Percentiles rank a stretch among this genome's conserved stretches.
phyloP scores from a whole-genome alignment of 2,329 filamentous ascomycete species.

The Penicillium polonicum region DNA sequence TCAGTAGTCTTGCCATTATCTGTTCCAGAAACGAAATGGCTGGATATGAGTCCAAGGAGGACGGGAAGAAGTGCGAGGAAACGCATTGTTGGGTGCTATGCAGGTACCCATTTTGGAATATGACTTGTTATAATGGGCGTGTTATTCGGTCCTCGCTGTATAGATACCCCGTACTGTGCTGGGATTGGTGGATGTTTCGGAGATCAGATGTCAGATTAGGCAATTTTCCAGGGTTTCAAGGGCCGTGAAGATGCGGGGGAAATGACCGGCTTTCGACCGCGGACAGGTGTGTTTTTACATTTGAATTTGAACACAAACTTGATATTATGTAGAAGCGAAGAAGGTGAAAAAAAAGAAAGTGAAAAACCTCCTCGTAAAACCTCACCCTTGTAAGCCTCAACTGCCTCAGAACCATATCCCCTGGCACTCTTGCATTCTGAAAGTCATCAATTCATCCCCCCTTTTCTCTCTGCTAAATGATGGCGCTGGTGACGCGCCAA shows the following conservation, averaged over 20 bases:
- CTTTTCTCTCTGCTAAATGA: too few relatives aligned
- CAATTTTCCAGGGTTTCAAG: conserved; percentile 15
- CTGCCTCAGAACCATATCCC: too few relatives aligned
- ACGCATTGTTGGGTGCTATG: conserved; percentile 16
- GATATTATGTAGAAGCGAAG: too few relatives aligned
- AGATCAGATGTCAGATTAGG: conserved; percentile 15
- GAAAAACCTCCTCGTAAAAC: too few relatives aligned
- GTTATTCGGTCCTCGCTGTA: conserved; percentile 25
- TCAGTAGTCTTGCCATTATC: conserved; percentile 45
- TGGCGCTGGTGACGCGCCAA: too few relatives aligned
- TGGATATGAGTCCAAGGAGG: conserved; percentile 12
- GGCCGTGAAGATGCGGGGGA: conserved; percentile 13
- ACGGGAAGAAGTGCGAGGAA: conserved; percentile 18
- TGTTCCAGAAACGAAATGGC: conserved; percentile 25
- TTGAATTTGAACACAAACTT: neutral
- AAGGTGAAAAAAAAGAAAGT: too few relatives aligned
- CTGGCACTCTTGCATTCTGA: too few relatives aligned
- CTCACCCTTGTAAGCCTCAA: too few relatives aligned
- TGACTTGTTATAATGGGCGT: neutral
- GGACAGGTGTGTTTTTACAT: too few relatives aligned
- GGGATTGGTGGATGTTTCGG: conserved; percentile 32
- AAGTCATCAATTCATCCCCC: too few relatives aligned
- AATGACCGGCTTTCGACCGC: neutral
- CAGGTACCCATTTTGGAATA: neutral
- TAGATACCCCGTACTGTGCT: conserved; percentile 17